Evolutionary conservation across 208 protist species (phyloP), one percentile per base, ranked within the genome.

Genomic region (Crithidia brevicula): DNA sequence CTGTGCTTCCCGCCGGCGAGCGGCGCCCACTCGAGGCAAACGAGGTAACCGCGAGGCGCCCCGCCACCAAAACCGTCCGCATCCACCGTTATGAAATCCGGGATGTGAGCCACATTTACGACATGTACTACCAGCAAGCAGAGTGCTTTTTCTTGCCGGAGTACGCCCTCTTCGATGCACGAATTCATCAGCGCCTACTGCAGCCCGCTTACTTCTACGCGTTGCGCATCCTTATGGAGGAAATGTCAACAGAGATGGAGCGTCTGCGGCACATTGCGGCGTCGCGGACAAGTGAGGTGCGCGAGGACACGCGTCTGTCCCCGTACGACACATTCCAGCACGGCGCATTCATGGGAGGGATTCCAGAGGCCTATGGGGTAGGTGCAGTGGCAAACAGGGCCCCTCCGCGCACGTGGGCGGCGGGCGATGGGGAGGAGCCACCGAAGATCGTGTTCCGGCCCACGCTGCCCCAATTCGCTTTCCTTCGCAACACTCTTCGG

Each of bases 1-100:
- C 43, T 8, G 43, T 23, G 16, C 30, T 23, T 16, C 18, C 33
- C 51, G 25, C 52, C 45, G 40, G 25, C 9, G 69, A 75, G 30
- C 46, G 43, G 16, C 36, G 23, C 5, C 40, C 42, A 8, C 38
- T 45, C 11, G 45, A 54, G 45, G 3, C 46, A 28, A 45, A 16
- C 9, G 46, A 15, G 16, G 30, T 9, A 49, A 51, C 45, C 16
- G 2, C 49, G 31, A 30, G 59, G 30, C 43, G 40, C 13, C 46
- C 64, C 58, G 28, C 38, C 11, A 81, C 73, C 2, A 83, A 81
- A 4, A 87, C 74, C 22, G 72, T 95, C 33, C 81, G 77, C 18
- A 79, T 95, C 6, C 74, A 71, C 13, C 72, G 81, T 15, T 93
- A 89, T 53, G 79, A 96, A 52, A 81, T 94, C 22, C 85, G 86